These are phyloP conservation scores for Pecoramyces ruminantium DNA, from an alignment of 192 early-diverging fungal species.

Conservation along the genomic window DNA sequence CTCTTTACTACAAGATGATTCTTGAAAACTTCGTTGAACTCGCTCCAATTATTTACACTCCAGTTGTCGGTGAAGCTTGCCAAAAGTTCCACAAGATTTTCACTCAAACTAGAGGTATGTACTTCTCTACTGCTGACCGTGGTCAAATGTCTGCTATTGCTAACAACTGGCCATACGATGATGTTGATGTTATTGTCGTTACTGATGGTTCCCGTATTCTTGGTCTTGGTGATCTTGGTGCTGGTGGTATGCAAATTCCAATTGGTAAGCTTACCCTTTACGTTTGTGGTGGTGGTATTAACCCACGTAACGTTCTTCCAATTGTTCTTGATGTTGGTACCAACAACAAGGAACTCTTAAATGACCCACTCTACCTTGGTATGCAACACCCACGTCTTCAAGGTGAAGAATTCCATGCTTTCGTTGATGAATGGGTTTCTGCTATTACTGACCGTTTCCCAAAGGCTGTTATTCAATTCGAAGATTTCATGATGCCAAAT, in stretches of 20 bases:
- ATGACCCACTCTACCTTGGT: constrained; percentile 83
- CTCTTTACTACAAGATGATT: constrained; percentile 70
- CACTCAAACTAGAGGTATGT: constrained; percentile 69
- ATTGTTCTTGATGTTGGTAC: constrained; percentile 85
- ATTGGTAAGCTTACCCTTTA: constrained; percentile 90
- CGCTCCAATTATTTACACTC: constrained; percentile 64
- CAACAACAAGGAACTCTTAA: constrained; percentile 59
- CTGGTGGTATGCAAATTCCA: constrained; percentile 88
- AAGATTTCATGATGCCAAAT: constrained; percentile 88
- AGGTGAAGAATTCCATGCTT: constrained; percentile 47
- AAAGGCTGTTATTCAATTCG: constrained; percentile 78
- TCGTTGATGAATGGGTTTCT: constrained; percentile 63
- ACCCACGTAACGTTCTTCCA: constrained; percentile 74
- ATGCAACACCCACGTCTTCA: constrained; percentile 43
- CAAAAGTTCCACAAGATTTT: constrained; percentile 74
- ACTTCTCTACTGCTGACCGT: constrained; percentile 56
- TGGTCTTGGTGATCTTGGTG: constrained; percentile 87
- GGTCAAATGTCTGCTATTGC: constrained; percentile 60
- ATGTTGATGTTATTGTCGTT: constrained; percentile 64
- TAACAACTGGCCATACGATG: constrained; percentile 46
- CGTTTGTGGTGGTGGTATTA: constrained; percentile 64
- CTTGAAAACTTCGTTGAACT: constrained; percentile 59
- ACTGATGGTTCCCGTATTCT: constrained; percentile 88
- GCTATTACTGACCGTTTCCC: constrained; percentile 55
- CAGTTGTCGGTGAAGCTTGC: constrained; percentile 67